Evolutionary conservation across 139 green algal species (phyloP).

Genomic region (Chlorella sp.): DNA sequence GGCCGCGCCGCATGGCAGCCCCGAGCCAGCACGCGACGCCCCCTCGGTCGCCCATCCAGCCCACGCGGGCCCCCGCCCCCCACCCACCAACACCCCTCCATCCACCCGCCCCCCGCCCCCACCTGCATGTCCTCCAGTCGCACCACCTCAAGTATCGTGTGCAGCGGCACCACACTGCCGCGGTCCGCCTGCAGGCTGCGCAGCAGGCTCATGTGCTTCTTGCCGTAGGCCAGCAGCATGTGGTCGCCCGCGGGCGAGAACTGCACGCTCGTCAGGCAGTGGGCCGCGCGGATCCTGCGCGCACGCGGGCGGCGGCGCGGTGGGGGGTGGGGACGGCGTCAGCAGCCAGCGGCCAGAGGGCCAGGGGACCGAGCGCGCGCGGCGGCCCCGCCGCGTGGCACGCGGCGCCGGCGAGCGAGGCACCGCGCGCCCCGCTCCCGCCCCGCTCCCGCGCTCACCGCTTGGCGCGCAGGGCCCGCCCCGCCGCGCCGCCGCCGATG

Average conservation of each 20-base stretch:
- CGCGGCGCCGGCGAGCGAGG: too few relatives aligned
- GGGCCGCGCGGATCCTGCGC: slow-evolving; percentile 77
- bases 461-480: slow-evolving; percentile 53
- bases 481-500: slow-evolving; percentile 56
- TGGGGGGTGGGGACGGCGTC: too few relatives aligned
- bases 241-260: slow-evolving; percentile 83
- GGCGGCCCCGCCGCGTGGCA: too few relatives aligned
- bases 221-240: slow-evolving; percentile 90
- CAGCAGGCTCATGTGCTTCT: slow-evolving; percentile 83
- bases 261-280: slow-evolving; percentile 96
- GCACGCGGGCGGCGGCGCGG: too few relatives aligned
- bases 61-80: too few relatives aligned
- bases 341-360: too few relatives aligned
- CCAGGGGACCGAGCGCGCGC: too few relatives aligned
- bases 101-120: background rate
- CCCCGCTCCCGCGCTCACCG: slow-evolving; percentile 15
- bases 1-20: too few relatives aligned
- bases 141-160: slow-evolving; percentile 88
- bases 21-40: too few relatives aligned
- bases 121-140: background rate
- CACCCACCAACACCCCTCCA: background rate
- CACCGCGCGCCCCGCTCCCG: too few relatives aligned
- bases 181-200: slow-evolving; percentile 71
- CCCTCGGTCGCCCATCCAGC: too few relatives aligned
- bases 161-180: slow-evolving; percentile 66